Percentiles rank a stretch among this genome's conserved stretches.
Conservation (phyloP, 805 yeast genomes). For the Kluyveromyces nonfermentans region DNA sequence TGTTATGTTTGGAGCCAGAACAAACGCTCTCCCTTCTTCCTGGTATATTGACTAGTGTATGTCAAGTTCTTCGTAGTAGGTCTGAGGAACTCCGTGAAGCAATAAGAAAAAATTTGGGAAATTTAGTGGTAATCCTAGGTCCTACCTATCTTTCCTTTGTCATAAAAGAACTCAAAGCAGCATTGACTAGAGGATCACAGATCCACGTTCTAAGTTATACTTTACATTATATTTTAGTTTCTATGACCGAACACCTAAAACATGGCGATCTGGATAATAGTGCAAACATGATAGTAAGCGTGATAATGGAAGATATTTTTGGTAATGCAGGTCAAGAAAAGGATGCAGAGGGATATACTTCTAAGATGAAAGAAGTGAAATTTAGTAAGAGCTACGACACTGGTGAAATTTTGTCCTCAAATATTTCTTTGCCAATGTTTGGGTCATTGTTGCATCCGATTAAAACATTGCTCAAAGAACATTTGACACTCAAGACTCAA, state of each 20-base stretch:
- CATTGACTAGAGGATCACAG: conserved; percentile 84
- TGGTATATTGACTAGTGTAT: conserved; percentile 73
- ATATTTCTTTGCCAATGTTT: conserved; percentile 51
- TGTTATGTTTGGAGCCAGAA: conserved; percentile 52
- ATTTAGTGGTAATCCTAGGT: conserved; percentile 58
- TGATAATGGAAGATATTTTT: conserved; percentile 86
- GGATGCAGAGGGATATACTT: conserved; percentile 84
- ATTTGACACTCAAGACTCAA: conserved; percentile 58
- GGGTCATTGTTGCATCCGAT: conserved; percentile 57
- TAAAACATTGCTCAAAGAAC: conserved; percentile 50
- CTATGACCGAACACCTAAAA: conserved; percentile 35
- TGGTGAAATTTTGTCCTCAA: conserved; percentile 64
- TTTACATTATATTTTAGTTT: conserved; percentile 60
- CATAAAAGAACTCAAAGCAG: conserved; percentile 65
- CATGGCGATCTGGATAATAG: conserved; percentile 74
- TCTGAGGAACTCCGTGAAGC: conserved; percentile 85
- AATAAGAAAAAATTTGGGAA: conserved; percentile 64
- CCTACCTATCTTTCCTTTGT: conserved; percentile 65
- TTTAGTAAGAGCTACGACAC: conserved; percentile 82
- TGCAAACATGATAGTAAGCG: conserved; percentile 48
- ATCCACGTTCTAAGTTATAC: conserved; percentile 87
- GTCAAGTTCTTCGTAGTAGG: conserved; percentile 79
- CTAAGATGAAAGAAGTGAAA: conserved; percentile 84
- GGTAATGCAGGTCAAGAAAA: conserved; percentile 91
- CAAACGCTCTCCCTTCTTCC: conserved; percentile 56